Percentiles rank a stretch among this genome's conserved stretches.
phyloP scores from a whole-genome alignment of 345 rosid genomes.

The Sisymbrium altissimum region DNA sequence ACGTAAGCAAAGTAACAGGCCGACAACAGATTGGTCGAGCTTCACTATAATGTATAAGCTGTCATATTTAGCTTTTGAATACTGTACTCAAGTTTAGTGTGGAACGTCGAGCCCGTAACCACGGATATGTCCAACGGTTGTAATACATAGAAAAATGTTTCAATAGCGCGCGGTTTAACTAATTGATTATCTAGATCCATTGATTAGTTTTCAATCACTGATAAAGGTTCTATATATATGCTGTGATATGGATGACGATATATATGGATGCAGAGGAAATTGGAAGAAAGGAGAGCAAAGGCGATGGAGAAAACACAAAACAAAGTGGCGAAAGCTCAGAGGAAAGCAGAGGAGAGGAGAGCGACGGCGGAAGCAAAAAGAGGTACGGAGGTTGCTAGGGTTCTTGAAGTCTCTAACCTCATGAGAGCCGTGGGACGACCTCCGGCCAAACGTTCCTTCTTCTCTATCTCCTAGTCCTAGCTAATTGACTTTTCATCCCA shows the following conservation, averaged over 20 bases:
- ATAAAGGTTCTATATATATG: neutral
- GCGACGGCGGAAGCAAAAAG: slow-evolving; percentile 81
- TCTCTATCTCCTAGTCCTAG: slow-evolving; percentile 34
- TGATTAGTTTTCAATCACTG: neutral
- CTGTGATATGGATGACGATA: neutral
- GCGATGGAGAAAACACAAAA: slow-evolving; percentile 93
- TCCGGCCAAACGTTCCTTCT: slow-evolving; percentile 83
- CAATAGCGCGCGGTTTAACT: neutral
- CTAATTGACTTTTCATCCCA: neutral
- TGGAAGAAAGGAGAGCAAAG: slow-evolving; percentile 85
- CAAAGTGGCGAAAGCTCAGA: slow-evolving; percentile 70
- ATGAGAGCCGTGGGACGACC: slow-evolving; percentile 93
- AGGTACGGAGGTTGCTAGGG: slow-evolving; percentile 72
- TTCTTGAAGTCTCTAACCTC: slow-evolving; percentile 74
- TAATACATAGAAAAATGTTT: neutral
- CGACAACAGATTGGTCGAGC: neutral
- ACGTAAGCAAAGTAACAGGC: neutral
- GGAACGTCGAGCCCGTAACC: neutral
- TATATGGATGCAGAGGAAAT: slow-evolving; percentile 59
- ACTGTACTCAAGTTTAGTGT: neutral
- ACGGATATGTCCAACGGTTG: neutral
- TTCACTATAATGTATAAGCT: neutral
- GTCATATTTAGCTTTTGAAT: neutral
- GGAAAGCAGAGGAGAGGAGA: slow-evolving; percentile 89
- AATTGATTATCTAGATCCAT: neutral